Evolutionary conservation across 2,329 filamentous ascomycete species (phyloP), one percentile per base, ranked within the genome.

Genomic region (Paramyrothecium sp.): DNA sequence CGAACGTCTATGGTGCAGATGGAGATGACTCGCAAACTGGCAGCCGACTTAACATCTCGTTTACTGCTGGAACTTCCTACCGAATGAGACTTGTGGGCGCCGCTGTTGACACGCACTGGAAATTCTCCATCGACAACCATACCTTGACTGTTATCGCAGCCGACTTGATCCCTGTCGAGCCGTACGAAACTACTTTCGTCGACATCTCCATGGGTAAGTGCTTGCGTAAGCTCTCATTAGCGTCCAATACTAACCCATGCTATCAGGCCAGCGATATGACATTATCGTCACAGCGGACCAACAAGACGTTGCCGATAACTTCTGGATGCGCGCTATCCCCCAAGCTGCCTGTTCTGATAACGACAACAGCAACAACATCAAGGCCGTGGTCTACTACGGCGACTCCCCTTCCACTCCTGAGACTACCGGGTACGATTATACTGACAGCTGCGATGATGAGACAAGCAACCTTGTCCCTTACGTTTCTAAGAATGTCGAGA

Each of bases 111-210:
- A 74, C 71, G 2, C 71, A 74, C 55, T 69, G 76, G 67, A 75
- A 76, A 61, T 83, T 84, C 64, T 74, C 73, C 21, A 82, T 85
- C 56, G 82, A 85, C 64, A 76, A 81, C 49, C 86, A 89, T 66
- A 77, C 66, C 1, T 69, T 89, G 61, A 81, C 75, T 0, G 83
- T 89, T 38, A 84, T 89, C 53, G 75, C 79, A 0, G 73, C 71
- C 11, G 86, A 87, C 62, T 73, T 88, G 16, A 80, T 88, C 0
- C 82, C 85, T 7, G 76, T 89, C 34, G 63, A 74, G 16, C 85
- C 85, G 0, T 88, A 82, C 60, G 70, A 71, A 1, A 79, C 83
- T 2, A 73, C 76, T 1, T 58, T 78, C n/a, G 69, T 87, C n/a
- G 78, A 72, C 22, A 72, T 87, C 12, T 79, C 73, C 30, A 77